Conservation (phyloP, 78 protist genomes). For the Goniomonas avonlea region DNA sequence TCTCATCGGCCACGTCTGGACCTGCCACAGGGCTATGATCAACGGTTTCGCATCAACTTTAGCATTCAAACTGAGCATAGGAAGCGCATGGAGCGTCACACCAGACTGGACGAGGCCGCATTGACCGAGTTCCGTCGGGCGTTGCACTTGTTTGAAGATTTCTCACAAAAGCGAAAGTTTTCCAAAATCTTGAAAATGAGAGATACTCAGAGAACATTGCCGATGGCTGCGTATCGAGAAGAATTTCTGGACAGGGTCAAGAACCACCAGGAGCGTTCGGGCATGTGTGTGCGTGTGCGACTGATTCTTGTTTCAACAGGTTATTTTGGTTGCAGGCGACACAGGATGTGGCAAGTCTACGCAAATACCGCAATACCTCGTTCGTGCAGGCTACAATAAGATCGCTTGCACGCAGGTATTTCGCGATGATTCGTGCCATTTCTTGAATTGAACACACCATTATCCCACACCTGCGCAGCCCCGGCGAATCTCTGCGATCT, state of each 20-base stretch:
- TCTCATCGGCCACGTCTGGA: neutral
- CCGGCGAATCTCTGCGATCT: constrained; percentile 22
- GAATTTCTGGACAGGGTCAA: neutral
- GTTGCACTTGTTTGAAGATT: constrained; percentile 17
- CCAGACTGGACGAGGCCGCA: neutral
- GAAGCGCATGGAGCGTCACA: neutral
- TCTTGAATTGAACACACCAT: neutral
- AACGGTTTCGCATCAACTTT: constrained; percentile 23
- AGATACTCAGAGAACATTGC: neutral
- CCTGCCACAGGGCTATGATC: constrained; percentile 10
- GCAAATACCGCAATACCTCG: constrained; percentile 31
- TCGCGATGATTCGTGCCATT: neutral
- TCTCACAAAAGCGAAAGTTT: neutral
- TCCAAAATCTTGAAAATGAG: neutral
- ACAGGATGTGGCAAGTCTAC: constrained; percentile 37
- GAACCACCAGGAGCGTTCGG: neutral
- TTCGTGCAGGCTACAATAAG: constrained; percentile 5
- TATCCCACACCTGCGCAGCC: constrained; percentile 9
- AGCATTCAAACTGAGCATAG: neutral
- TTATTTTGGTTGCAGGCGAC: constrained; percentile 31
- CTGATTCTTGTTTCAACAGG: neutral
- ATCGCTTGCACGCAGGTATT: constrained; percentile 18
- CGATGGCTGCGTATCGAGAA: neutral
- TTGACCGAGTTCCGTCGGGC: neutral
- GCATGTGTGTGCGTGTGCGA: neutral